A percentile compares a stretch with the other conserved stretches of the same genome.
These are phyloP conservation scores for Sclerotinia sclerotiorum DNA, from an alignment of 2,329 filamentous ascomycete genomes.

Conservation along the genomic window DNA sequence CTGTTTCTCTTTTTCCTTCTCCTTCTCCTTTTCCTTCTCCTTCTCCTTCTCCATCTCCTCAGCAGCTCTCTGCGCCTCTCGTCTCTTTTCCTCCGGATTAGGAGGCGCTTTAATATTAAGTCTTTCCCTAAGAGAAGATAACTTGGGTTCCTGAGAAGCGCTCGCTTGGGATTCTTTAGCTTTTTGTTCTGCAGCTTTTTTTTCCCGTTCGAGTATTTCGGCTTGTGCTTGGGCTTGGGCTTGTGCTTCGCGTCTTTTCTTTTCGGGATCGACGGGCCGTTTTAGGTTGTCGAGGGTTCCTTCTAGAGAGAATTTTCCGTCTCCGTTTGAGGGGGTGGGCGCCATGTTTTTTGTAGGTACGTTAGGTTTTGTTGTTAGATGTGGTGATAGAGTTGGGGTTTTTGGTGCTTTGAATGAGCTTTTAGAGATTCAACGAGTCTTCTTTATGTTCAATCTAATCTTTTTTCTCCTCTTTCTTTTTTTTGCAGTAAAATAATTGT, in stretches of 20 bases:
- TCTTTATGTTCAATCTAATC: too few species aligned
- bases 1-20: not conserved
- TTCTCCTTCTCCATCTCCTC: not conserved
- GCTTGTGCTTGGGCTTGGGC: not conserved
- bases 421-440: too few species aligned
- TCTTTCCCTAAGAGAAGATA: not conserved
- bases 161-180: not conserved
- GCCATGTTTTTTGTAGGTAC: not conserved
- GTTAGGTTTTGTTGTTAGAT: too few species aligned
- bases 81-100: not conserved
- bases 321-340: not conserved
- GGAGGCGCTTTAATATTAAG: not conserved
- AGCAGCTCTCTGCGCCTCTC: not conserved
- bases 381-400: too few species aligned
- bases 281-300: not conserved
- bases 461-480: too few species aligned
- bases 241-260: not conserved
- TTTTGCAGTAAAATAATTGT: too few species aligned
- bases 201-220: too few species aligned
- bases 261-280: not conserved
- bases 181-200: not conserved
- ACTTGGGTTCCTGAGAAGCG: not conserved
- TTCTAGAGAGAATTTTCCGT: not conserved
- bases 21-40: too few species aligned
- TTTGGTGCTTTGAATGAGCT: too few species aligned